Evolutionary conservation across 2,329 filamentous ascomycete species (phyloP).

Genomic region (Leptodontidium sp.): DNA sequence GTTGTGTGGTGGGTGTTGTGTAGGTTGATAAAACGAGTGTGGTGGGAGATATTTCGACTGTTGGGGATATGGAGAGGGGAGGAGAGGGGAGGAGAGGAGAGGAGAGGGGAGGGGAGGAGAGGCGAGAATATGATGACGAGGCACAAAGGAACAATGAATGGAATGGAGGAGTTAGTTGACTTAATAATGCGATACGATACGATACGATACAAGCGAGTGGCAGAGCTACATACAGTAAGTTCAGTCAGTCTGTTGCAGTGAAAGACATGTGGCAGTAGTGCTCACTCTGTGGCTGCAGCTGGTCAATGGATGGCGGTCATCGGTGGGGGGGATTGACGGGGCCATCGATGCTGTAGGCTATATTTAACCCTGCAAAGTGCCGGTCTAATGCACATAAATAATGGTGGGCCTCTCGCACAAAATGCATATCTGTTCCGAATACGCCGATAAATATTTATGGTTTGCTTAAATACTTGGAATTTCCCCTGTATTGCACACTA

Average conservation of each 20-base stretch:
- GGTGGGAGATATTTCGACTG: neutral
- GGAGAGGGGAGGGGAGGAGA: neutral
- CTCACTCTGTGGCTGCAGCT: too few relatives aligned
- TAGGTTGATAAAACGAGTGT: neutral
- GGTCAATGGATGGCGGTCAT: too few relatives aligned
- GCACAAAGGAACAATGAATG: neutral
- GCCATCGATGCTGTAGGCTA: too few relatives aligned
- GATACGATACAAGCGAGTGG: neutral
- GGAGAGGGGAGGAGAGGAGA: too few relatives aligned
- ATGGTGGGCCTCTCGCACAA: neutral
- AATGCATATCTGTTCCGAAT: conserved; percentile 3
- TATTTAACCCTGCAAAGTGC: neutral
- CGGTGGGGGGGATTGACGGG: too few relatives aligned
- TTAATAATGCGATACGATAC: neutral
- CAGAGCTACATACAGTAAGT: too few relatives aligned
- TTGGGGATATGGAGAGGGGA: neutral
- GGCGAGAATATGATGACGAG: conserved; percentile 12
- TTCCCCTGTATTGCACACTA: neutral
- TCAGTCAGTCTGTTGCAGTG: too few relatives aligned
- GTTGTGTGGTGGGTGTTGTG: too few relatives aligned
- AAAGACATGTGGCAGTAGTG: too few relatives aligned
- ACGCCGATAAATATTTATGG: neutral
- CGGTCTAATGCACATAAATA: neutral
- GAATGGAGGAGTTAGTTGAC: neutral
- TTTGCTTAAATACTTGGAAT: conserved; percentile 4